Evolutionary conservation across 805 yeast genomes (phyloP).

Genomic region (Zygotorulaspora chibaensis): DNA sequence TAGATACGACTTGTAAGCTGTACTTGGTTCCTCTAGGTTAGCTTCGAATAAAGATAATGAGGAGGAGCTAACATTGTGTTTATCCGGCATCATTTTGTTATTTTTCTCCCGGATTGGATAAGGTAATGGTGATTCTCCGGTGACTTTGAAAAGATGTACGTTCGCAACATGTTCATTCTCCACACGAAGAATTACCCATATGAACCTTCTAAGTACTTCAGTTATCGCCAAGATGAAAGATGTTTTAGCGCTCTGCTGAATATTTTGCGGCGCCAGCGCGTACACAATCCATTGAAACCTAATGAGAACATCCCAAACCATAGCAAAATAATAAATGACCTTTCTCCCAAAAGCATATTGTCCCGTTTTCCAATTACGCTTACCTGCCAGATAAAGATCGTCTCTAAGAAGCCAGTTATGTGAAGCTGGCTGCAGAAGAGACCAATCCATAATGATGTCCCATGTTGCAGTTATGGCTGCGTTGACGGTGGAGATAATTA

Average conservation of each 20-base stretch:
- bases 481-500: constrained; percentile 69
- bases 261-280: constrained; percentile 66
- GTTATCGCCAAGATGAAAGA: constrained; percentile 80
- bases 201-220: constrained; percentile 74
- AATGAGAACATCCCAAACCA: constrained; percentile 64
- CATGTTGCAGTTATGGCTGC: constrained; percentile 67
- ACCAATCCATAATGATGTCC: constrained; percentile 97
- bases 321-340: constrained; percentile 66
- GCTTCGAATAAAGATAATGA: constrained; percentile 9
- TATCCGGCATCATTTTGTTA: constrained; percentile 1
- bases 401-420: constrained; percentile 60
- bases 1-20: constrained; percentile 21
- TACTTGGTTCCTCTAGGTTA: constrained; percentile 19
- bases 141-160: constrained; percentile 78
- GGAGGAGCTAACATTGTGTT: constrained; percentile 3
- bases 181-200: constrained; percentile 90
- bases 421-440: constrained; percentile 65
- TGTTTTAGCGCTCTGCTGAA: constrained; percentile 84
- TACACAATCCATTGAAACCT: constrained; percentile 93
- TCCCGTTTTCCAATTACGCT: constrained; percentile 34
- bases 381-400: constrained; percentile 58
- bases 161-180: constrained; percentile 96
- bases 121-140: constrained; percentile 83
- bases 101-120: constrained; percentile 41
- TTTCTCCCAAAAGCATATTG: constrained; percentile 26